A percentile compares a stretch with the other conserved stretches of the same genome.
Evolutionary conservation across 805 yeast species (phyloP).

Genomic region (Starmerella bombicola): DNA sequence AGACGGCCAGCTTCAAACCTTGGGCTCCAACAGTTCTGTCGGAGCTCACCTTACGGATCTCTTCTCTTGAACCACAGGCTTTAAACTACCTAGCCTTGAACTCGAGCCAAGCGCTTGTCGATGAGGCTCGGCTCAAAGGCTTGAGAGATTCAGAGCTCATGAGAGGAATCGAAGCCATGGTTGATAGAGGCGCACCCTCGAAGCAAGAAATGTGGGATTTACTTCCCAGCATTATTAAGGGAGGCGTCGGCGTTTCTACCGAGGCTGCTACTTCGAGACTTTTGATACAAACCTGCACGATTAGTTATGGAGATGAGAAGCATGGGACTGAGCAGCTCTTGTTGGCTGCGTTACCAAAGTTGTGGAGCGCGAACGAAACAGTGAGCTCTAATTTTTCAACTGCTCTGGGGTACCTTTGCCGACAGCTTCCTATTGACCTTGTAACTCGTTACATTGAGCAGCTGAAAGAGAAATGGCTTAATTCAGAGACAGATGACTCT

Average conservation of each 20-base stretch:
- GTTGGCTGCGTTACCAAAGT: slow-evolving; percentile 43
- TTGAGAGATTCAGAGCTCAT: slow-evolving; percentile 76
- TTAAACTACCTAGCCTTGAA: slow-evolving; percentile 74
- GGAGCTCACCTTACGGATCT: slow-evolving; percentile 59
- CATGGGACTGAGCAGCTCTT: slow-evolving; percentile 46
- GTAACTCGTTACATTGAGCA: slow-evolving; percentile 43
- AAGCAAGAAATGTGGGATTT: slow-evolving; percentile 11
- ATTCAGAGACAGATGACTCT: slow-evolving; percentile 9
- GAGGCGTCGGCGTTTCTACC: slow-evolving; percentile 79
- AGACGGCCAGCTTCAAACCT: slow-evolving; percentile 45
- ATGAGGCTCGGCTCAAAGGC: slow-evolving; percentile 59
- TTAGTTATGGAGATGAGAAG: slow-evolving; percentile 35
- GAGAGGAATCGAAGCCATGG: slow-evolving; percentile 65
- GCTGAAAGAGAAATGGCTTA: slow-evolving; percentile 45
- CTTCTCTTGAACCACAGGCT: slow-evolving; percentile 83
- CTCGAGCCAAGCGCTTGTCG: slow-evolving; percentile 44
- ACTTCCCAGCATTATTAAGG: slow-evolving; percentile 45
- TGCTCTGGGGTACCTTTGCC: slow-evolving; percentile 66
- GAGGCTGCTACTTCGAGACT: slow-evolving; percentile 74
- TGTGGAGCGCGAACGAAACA: slow-evolving; percentile 59
- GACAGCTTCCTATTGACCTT: slow-evolving; percentile 43
- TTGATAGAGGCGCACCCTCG: slow-evolving; percentile 38
- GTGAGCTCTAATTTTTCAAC: slow-evolving; percentile 65
- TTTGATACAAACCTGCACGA: slow-evolving; percentile 48
- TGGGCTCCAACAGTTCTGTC: slow-evolving; percentile 58